These are phyloP conservation scores for Euphorbia tirucalli DNA, from an alignment of 345 rosid genomes.

Conservation along the genomic window DNA sequence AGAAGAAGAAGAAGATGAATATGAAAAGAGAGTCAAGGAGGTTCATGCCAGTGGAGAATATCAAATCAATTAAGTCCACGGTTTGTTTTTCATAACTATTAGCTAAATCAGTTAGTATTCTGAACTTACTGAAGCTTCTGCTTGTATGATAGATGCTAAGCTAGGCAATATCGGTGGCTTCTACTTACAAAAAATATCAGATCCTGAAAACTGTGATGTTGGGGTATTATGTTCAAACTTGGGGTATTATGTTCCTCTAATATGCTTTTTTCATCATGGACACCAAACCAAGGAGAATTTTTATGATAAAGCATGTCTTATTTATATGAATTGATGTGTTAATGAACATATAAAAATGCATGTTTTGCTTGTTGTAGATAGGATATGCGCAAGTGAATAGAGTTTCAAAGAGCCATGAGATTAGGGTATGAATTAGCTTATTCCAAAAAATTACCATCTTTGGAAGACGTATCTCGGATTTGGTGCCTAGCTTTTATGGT, in stretches of 20 bases:
- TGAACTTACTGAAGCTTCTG: conserved; percentile 2
- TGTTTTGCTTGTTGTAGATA: not conserved
- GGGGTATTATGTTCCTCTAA: not conserved
- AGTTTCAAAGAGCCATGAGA: no score
- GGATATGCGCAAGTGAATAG: no score
- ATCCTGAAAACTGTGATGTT: not conserved
- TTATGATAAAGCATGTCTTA: not conserved
- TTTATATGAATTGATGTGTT: not conserved
- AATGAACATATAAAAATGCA: not conserved
- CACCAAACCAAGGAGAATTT: no score
- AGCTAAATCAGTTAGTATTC: conserved; percentile 5
- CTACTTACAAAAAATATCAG: not conserved
- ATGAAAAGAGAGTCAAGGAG: conserved; percentile 84
- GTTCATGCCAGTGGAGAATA: conserved; percentile 81
- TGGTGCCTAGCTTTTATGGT: no score
- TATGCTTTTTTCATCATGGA: not conserved
- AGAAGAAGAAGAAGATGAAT: conserved; percentile 78
- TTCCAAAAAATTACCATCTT: no score
- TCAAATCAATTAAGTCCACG: conserved; percentile 38
- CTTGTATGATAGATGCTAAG: conserved; percentile 14
- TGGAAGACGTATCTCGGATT: no score
- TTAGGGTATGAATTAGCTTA: no score
- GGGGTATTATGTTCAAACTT: not conserved
- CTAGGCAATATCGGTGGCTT: not conserved
- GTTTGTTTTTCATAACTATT: not conserved